phyloP scores from a whole-genome alignment of 2,329 filamentous ascomycete genomes.

The Nakataea oryzae region DNA sequence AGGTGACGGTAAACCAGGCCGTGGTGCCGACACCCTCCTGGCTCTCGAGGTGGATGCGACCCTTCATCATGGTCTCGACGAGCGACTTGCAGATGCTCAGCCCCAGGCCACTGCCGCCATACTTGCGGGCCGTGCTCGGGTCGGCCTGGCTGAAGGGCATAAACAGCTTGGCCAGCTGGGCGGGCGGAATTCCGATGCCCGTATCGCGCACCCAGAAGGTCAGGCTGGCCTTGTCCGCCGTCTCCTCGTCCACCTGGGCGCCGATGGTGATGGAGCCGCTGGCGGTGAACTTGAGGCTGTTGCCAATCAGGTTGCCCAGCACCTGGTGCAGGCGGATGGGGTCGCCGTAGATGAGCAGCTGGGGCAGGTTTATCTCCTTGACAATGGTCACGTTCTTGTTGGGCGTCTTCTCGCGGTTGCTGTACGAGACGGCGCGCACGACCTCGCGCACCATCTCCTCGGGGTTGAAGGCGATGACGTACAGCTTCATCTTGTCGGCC shows the following conservation, averaged over 20 bases:
- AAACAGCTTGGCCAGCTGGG: constrained; percentile 78
- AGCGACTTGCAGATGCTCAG: constrained; percentile 92
- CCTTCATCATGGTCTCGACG: constrained; percentile 85
- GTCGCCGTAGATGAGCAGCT: constrained; percentile 63
- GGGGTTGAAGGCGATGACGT: constrained; percentile 58
- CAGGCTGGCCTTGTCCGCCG: constrained; percentile 58
- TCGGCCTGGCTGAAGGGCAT: constrained; percentile 90
- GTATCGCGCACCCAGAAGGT: constrained; percentile 85
- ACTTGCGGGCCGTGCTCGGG: constrained; percentile 79
- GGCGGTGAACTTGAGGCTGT: constrained; percentile 90
- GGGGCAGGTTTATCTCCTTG: constrained; percentile 62
- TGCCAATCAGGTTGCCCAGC: constrained; percentile 76
- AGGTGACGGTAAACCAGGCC: constrained; percentile 72
- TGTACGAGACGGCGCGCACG: constrained; percentile 55
- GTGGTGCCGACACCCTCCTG: constrained; percentile 60
- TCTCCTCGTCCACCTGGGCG: constrained; percentile 62
- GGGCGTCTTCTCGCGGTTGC: constrained; percentile 52
- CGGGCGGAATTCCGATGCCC: constrained; percentile 78
- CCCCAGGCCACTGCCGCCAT: constrained; percentile 83
- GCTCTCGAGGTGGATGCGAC: constrained; percentile 73
- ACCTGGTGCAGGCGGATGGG: constrained; percentile 59
- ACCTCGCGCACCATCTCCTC: constrained; percentile 58
- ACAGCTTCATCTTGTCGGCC: constrained; percentile 76
- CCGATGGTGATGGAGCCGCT: constrained; percentile 77
- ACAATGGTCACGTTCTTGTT: constrained; percentile 53